Evolutionary conservation across 345 rosid genomes (phyloP).

Genomic region (Sapria himalayana): DNA sequence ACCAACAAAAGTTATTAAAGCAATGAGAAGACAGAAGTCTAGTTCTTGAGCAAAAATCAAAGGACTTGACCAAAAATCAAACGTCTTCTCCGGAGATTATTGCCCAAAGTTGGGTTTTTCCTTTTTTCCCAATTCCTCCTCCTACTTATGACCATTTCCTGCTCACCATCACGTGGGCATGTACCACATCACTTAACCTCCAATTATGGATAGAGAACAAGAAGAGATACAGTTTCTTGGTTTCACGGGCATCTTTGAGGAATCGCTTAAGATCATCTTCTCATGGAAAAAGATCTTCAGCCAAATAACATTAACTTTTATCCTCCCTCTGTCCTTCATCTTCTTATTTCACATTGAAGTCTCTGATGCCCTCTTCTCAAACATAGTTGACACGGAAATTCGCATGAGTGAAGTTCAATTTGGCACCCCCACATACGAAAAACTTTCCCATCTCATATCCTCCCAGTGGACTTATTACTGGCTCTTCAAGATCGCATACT

Average conservation of each 20-base stretch:
- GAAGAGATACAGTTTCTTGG: constrained; percentile 44
- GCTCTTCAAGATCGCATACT: constrained; percentile 16
- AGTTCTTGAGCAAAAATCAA: no score
- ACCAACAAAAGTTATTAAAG: no score
- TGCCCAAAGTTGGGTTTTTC: no score
- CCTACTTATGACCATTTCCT: no score
- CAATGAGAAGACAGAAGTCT: no score
- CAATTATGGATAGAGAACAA: constrained; percentile 30
- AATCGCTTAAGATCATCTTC: constrained; percentile 23
- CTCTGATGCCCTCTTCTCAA: constrained; percentile 10
- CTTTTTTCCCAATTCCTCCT: no score
- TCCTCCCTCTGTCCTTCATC: constrained; percentile 38
- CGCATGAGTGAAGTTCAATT: constrained; percentile 10
- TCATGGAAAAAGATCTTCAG: constrained; percentile 27
- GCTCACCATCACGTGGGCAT: no score
- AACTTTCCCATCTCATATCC: constrained; percentile 12
- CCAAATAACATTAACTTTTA: constrained; percentile 22
- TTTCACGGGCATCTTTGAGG: constrained; percentile 18
- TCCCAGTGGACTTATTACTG: constrained; percentile 10
- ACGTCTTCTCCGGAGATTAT: no score
- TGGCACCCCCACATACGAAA: constrained; percentile 10
- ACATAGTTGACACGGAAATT: constrained; percentile 9
- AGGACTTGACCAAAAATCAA: no score
- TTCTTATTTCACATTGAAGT: constrained; percentile 24
- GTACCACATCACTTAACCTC: no score